Percentiles rank a stretch among this genome's conserved stretches.
These are phyloP conservation scores for Marasmius oreades DNA, from an alignment of 1,284 basidiomycete genomes.

Conservation along the genomic window DNA sequence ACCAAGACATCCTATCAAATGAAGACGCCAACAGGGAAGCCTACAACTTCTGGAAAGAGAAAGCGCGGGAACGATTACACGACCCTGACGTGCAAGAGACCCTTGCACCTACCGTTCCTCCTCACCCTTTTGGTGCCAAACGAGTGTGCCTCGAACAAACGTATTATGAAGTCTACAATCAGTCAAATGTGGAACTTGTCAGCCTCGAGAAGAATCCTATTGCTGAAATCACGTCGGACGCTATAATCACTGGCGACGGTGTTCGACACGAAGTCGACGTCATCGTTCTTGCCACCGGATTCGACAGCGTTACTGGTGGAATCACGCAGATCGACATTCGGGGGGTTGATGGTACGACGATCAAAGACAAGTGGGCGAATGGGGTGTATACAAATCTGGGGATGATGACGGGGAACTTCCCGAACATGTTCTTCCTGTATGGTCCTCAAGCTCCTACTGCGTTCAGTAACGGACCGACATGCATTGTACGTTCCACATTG, in stretches of 20 bases:
- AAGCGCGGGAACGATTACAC: slow-evolving; percentile 4
- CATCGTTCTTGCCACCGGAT: slow-evolving; percentile 11
- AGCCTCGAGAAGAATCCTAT: slow-evolving; percentile 6
- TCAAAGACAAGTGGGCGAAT: slow-evolving; percentile 12
- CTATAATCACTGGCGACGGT: slow-evolving; percentile 7
- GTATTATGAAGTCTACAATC: slow-evolving; percentile 12
- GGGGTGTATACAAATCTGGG: slow-evolving; percentile 10
- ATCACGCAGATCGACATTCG: slow-evolving; percentile 10
- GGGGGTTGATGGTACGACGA: slow-evolving; percentile 6
- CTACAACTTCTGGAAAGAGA: slow-evolving; percentile 11
- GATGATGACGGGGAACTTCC: slow-evolving; percentile 5
- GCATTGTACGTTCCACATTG: slow-evolving; percentile 5
- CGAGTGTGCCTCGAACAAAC: slow-evolving; percentile 8
- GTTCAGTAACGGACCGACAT: slow-evolving; percentile 6
- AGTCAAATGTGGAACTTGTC: slow-evolving; percentile 8
- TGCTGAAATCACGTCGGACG: background rate
- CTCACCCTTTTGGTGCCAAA: slow-evolving; percentile 11
- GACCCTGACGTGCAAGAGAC: slow-evolving; percentile 1
- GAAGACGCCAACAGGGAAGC: slow-evolving; percentile 7
- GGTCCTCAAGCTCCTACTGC: slow-evolving; percentile 7
- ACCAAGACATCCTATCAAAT: slow-evolving; percentile 12
- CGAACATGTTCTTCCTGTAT: slow-evolving; percentile 13
- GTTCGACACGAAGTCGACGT: slow-evolving; percentile 9
- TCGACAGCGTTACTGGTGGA: slow-evolving; percentile 10
- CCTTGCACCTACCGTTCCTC: slow-evolving; percentile 7